phyloP scores from a whole-genome alignment of 257 asterid species.

The Scutellaria minor region DNA sequence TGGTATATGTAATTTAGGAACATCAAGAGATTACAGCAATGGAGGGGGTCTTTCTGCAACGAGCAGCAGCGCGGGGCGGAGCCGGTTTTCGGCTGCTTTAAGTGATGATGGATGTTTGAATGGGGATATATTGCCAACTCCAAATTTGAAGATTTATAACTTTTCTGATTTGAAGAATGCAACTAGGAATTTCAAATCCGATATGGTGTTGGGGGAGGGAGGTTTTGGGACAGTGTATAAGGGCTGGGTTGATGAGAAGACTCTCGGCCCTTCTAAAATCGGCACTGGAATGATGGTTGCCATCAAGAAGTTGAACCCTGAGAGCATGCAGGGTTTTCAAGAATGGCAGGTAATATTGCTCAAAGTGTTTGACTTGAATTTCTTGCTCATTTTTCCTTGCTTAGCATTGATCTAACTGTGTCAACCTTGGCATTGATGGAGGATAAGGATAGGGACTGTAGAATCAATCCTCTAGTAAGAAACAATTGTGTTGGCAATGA shows the following conservation, averaged over 20 bases:
- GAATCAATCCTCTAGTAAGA: not conserved
- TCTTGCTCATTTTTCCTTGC: not conserved
- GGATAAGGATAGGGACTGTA: not conserved
- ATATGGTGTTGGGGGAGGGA: conserved; percentile 60
- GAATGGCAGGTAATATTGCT: conserved; percentile 59
- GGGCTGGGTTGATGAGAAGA: conserved; percentile 65
- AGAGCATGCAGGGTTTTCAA: conserved; percentile 59
- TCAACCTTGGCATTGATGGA: conserved; percentile 17
- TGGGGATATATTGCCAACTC: conserved; percentile 50
- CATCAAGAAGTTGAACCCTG: conserved; percentile 57
- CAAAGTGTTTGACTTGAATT: conserved; percentile 1
- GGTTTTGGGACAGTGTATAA: conserved; percentile 65
- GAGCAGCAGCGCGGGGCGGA: conserved; percentile 49
- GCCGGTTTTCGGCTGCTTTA: conserved; percentile 47
- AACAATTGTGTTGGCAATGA: conserved; percentile 5
- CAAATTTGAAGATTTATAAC: conserved; percentile 46
- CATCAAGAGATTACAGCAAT: conserved; percentile 52
- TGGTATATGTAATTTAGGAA: conserved; percentile 47
- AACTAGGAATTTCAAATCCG: conserved; percentile 53
- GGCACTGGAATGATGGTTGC: conserved; percentile 58
- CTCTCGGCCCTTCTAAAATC: conserved; percentile 45
- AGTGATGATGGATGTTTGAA: conserved; percentile 43
- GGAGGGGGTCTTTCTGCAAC: conserved; percentile 50
- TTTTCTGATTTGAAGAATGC: conserved; percentile 53
- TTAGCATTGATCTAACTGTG: conserved; percentile 1